Evolutionary conservation across 1,139 yeast species (phyloP).

Genomic region (Diutina catenulata): DNA sequence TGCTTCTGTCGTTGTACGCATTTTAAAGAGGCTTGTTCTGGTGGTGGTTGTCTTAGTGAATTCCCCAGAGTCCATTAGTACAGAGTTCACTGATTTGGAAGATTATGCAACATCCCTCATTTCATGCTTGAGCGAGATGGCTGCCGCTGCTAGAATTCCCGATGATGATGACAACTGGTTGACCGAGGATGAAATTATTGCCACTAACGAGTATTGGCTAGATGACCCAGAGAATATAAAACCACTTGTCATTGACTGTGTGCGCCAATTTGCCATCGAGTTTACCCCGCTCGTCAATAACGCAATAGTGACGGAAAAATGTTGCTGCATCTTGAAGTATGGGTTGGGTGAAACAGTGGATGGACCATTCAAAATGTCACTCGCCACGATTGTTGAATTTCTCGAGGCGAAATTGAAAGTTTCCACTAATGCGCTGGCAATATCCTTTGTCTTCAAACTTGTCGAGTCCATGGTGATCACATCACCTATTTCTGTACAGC

Average conservation of each 20-base stretch:
- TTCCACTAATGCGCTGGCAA: conserved; percentile 17
- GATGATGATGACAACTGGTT: conserved; percentile 2
- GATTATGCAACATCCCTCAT: conserved; percentile 3
- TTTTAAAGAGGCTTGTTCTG: background rate
- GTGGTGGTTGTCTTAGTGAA: background rate
- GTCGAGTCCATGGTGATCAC: conserved; percentile 29
- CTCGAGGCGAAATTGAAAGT: conserved; percentile 26
- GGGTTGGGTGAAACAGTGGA: conserved; percentile 12
- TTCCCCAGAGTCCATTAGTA: background rate
- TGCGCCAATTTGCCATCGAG: background rate
- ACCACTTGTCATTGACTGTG: background rate
- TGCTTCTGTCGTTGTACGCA: background rate
- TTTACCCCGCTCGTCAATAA: background rate
- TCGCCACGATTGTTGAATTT: conserved; percentile 31
- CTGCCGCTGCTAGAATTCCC: background rate
- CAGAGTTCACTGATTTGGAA: background rate
- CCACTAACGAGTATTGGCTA: background rate
- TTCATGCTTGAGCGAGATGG: conserved; percentile 1
- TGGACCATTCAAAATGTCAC: conserved; percentile 50
- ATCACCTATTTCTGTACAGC: no score
- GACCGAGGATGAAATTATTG: background rate
- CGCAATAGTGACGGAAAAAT: background rate
- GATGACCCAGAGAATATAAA: background rate
- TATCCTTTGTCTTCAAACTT: conserved; percentile 29
- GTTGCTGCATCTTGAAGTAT: conserved; percentile 2